Evolutionary conservation across 2,329 filamentous ascomycete genomes (phyloP).

Genomic region (Aurifilum marmelostoma): DNA sequence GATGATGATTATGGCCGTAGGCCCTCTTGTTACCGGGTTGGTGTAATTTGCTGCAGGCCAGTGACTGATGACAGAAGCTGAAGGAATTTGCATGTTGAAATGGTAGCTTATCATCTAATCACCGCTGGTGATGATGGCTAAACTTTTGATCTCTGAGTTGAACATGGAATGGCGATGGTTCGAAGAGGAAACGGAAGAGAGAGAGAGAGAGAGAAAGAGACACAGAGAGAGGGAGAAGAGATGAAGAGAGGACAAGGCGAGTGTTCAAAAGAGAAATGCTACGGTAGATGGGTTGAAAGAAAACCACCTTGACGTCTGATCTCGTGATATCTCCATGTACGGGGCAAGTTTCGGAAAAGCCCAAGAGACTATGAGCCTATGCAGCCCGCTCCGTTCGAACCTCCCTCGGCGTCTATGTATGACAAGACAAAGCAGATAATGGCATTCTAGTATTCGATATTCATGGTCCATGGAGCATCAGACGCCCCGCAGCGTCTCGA

Average conservation of each 20-base stretch:
- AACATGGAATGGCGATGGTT: conserved; percentile 6
- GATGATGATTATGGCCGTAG: conserved; percentile 35
- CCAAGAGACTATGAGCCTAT: background rate
- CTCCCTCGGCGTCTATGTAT: background rate
- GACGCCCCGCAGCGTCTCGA: background rate
- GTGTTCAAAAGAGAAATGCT: conserved; percentile 16
- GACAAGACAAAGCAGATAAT: background rate
- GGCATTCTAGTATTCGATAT: background rate
- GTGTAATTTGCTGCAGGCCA: conserved; percentile 41
- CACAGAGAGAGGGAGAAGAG: too few relatives aligned
- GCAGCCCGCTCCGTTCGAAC: background rate
- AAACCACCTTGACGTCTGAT: conserved; percentile 6
- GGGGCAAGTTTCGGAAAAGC: conserved; percentile 11
- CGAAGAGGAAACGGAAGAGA: conserved; percentile 1
- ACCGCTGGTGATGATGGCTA: conserved; percentile 7
- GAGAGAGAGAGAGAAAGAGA: conserved; percentile 4
- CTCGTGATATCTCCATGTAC: conserved; percentile 11
- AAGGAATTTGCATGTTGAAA: conserved; percentile 35
- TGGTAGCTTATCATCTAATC: conserved; percentile 2
- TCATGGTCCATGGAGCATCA: background rate
- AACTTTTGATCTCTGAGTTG: background rate
- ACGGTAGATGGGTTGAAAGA: conserved; percentile 17
- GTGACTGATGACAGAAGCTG: conserved; percentile 30
- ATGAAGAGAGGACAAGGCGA: too few relatives aligned
- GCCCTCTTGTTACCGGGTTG: conserved; percentile 39